These are phyloP conservation scores for Hemisphaericaspora xylofermentans DNA, from an alignment of 1,139 yeast genomes.

Conservation along the genomic window DNA sequence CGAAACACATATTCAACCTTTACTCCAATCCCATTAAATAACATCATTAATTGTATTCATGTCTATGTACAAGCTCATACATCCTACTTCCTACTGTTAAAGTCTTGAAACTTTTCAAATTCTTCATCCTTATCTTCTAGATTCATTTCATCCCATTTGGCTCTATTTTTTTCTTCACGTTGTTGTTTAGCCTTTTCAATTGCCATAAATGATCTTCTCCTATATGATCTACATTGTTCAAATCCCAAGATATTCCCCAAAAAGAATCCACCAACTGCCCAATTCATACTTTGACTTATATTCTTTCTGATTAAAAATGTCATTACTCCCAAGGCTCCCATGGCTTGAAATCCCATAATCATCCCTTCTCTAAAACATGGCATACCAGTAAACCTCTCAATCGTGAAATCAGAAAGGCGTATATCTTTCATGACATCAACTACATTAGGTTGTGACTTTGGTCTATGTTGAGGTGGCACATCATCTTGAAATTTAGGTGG, in stretches of 20 bases:
- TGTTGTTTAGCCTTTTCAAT: slow-evolving; percentile 60
- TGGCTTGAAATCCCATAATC: slow-evolving; percentile 81
- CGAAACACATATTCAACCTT: background rate
- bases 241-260: slow-evolving; percentile 83
- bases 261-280: slow-evolving; percentile 81
- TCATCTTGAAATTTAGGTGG: slow-evolving; percentile 50
- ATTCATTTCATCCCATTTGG: slow-evolving; percentile 25
- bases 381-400: slow-evolving; percentile 56
- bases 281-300: slow-evolving; percentile 62
- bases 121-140: slow-evolving; percentile 21
- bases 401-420: slow-evolving; percentile 52
- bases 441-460: slow-evolving; percentile 22
- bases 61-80: slow-evolving; percentile 9
- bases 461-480: slow-evolving; percentile 18
- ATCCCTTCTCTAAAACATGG: slow-evolving; percentile 93
- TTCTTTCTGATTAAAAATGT: slow-evolving; percentile 69
- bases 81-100: slow-evolving; percentile 17
- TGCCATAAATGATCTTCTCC: slow-evolving; percentile 62
- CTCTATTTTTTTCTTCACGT: slow-evolving; percentile 38
- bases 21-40: background rate
- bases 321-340: slow-evolving; percentile 75
- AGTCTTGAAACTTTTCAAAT: slow-evolving; percentile 28
- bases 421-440: slow-evolving; percentile 33
- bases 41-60: background rate
- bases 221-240: slow-evolving; percentile 83